A percentile compares a stretch with the other conserved stretches of the same genome.
These are phyloP conservation scores for Petrea volubilis DNA, from an alignment of 257 asterid species.

Conservation along the genomic window DNA sequence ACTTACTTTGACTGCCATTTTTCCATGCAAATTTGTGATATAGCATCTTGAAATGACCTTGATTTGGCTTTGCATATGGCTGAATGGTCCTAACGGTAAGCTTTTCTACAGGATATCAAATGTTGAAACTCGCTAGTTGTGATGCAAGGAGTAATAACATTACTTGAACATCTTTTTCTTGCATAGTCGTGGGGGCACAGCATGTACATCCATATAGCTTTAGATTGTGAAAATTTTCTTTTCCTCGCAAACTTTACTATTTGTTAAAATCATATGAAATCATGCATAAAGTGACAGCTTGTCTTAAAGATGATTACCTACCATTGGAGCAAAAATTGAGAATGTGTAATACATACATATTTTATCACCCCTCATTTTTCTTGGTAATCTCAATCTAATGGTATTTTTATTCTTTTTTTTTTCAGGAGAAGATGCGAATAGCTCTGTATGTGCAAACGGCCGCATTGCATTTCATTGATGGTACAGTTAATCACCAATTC, in stretches of 20 bases:
- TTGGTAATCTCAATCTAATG: not conserved
- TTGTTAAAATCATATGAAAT: not conserved
- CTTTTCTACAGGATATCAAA: not conserved
- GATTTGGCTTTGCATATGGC: not conserved
- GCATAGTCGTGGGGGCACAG: not conserved
- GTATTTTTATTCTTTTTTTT: constrained; percentile 10
- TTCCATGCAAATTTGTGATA: not conserved
- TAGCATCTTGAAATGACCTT: not conserved
- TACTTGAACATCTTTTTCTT: not conserved
- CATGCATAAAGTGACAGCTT: not conserved
- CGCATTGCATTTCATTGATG: constrained; percentile 73
- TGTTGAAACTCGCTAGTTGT: not conserved
- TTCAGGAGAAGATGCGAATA: constrained; percentile 73
- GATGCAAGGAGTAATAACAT: not conserved
- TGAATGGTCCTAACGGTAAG: not conserved
- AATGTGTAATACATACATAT: not conserved
- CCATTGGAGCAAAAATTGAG: not conserved
- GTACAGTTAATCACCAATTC: constrained; percentile 31
- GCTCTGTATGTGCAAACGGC: constrained; percentile 79
- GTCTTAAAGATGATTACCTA: not conserved
- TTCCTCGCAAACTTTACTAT: not conserved
- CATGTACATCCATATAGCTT: not conserved
- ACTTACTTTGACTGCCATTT: not conserved
- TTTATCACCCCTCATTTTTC: not conserved
- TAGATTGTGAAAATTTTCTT: not conserved